Conservation (phyloP, 306 rosid species). For the Luffa aegyptiaca region DNA sequence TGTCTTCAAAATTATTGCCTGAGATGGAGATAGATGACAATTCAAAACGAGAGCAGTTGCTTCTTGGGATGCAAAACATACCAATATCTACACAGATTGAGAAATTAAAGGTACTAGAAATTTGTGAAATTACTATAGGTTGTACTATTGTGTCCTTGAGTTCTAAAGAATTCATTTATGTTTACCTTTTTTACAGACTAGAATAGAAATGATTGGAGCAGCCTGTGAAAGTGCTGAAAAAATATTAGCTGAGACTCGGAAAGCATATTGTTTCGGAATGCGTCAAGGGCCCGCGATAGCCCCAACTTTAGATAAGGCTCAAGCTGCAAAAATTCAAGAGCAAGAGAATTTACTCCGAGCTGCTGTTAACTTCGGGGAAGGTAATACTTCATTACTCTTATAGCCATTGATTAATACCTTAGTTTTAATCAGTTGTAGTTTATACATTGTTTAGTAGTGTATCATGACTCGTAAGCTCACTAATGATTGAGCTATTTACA, state of each 20-base stretch:
- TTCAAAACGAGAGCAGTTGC: slow-evolving; percentile 66
- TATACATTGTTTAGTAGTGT: neutral
- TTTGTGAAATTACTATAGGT: neutral
- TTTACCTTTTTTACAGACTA: slow-evolving; percentile 32
- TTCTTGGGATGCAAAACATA: slow-evolving; percentile 78
- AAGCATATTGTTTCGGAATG: slow-evolving; percentile 79
- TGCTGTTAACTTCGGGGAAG: slow-evolving; percentile 77
- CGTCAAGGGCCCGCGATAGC: slow-evolving; percentile 71
- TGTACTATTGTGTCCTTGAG: neutral
- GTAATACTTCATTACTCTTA: slow-evolving; percentile 15
- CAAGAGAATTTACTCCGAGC: slow-evolving; percentile 85
- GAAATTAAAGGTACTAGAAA: slow-evolving; percentile 49
- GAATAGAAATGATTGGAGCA: slow-evolving; percentile 79
- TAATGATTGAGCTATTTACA: neutral
- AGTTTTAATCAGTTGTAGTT: neutral
- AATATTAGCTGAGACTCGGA: slow-evolving; percentile 83
- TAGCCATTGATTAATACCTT: neutral
- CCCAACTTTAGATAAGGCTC: slow-evolving; percentile 86
- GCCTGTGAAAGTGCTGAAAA: slow-evolving; percentile 96
- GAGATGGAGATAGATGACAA: slow-evolving; percentile 84
- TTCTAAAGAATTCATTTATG: slow-evolving; percentile 2
- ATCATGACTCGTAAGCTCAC: neutral
- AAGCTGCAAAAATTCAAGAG: slow-evolving; percentile 91
- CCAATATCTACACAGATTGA: slow-evolving; percentile 65
- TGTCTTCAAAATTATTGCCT: slow-evolving; percentile 74